phyloP scores from a whole-genome alignment of 108 stramenopile genomes.

The Pseudonitzschia multistriata region DNA sequence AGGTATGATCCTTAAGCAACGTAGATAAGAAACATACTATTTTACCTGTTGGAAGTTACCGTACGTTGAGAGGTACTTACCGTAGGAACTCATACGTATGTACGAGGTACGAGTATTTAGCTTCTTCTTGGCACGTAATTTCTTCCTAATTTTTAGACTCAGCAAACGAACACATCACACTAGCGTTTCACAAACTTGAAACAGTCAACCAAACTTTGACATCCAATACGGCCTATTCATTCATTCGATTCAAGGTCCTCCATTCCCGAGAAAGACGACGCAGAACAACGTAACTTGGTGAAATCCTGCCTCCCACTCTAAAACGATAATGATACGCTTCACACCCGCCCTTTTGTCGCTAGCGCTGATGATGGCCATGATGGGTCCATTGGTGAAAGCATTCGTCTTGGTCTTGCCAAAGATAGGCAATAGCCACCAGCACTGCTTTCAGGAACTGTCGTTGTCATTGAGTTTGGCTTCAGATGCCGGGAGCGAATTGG shows the following conservation, averaged over 20 bases:
- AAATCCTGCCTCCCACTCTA: neutral
- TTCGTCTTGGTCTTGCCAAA: neutral
- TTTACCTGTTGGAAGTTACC: too few species aligned
- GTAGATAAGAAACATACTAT: too few species aligned
- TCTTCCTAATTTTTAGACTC: neutral
- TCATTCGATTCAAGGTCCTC: too few species aligned
- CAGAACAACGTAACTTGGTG: too few species aligned
- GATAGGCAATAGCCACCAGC: neutral
- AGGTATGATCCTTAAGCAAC: too few species aligned
- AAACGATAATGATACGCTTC: neutral
- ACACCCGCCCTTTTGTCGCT: slow-evolving; percentile 11
- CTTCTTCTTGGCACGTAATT: too few species aligned
- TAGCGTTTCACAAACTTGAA: neutral
- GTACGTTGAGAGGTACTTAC: too few species aligned
- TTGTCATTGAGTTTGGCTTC: neutral
- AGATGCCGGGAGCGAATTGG: slow-evolving; percentile 13
- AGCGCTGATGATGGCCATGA: neutral
- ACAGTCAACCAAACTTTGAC: too few species aligned
- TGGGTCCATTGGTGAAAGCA: neutral
- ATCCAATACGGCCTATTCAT: too few species aligned
- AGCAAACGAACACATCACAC: neutral
- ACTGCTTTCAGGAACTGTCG: neutral
- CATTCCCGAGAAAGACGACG: too few species aligned
- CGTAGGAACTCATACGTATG: too few species aligned
- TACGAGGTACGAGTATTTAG: too few species aligned